Evolutionary conservation across 1,139 yeast species (phyloP).

Genomic region (Taphrina pruni): DNA sequence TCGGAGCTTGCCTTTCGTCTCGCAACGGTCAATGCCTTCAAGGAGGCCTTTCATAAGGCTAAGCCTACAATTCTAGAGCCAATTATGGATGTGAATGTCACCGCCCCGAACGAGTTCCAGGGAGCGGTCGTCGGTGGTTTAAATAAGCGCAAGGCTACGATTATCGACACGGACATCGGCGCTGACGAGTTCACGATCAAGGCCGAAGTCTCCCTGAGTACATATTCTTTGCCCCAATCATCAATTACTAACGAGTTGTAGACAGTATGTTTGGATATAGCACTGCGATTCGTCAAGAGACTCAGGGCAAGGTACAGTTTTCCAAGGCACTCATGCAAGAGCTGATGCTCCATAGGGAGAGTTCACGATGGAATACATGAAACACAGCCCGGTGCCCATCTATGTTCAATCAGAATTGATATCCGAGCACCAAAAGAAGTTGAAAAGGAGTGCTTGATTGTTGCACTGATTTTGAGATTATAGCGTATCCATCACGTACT

Average conservation of each 20-base stretch:
- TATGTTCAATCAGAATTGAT: slow-evolving; percentile 90
- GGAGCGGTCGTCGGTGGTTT: slow-evolving; percentile 88
- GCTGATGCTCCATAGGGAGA: slow-evolving; percentile 64
- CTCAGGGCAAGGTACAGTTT: slow-evolving; percentile 77
- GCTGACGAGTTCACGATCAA: slow-evolving; percentile 91
- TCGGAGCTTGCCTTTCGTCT: slow-evolving; percentile 93
- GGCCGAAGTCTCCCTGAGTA: slow-evolving; percentile 84
- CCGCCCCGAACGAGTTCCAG: slow-evolving; percentile 97
- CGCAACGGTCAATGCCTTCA: slow-evolving; percentile 91
- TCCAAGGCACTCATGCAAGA: not conserved
- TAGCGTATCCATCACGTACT: too few species aligned
- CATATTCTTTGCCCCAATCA: not conserved
- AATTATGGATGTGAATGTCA: slow-evolving; percentile 88
- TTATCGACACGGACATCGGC: slow-evolving; percentile 90
- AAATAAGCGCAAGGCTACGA: slow-evolving; percentile 90
- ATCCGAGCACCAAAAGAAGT: slow-evolving; percentile 75
- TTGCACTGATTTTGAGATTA: not conserved
- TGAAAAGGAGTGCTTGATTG: slow-evolving; percentile 43
- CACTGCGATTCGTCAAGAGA: slow-evolving; percentile 89
- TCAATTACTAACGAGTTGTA: slow-evolving; percentile 48
- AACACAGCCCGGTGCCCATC: slow-evolving; percentile 87
- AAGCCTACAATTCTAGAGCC: slow-evolving; percentile 93
- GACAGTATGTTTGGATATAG: slow-evolving; percentile 95
- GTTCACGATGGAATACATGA: slow-evolving; percentile 90
- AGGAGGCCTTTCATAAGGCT: slow-evolving; percentile 82